Evolutionary conservation across 1,139 yeast genomes (phyloP), one percentile per base, ranked within the genome.

Genomic region (Trichomonascaceae sp.): DNA sequence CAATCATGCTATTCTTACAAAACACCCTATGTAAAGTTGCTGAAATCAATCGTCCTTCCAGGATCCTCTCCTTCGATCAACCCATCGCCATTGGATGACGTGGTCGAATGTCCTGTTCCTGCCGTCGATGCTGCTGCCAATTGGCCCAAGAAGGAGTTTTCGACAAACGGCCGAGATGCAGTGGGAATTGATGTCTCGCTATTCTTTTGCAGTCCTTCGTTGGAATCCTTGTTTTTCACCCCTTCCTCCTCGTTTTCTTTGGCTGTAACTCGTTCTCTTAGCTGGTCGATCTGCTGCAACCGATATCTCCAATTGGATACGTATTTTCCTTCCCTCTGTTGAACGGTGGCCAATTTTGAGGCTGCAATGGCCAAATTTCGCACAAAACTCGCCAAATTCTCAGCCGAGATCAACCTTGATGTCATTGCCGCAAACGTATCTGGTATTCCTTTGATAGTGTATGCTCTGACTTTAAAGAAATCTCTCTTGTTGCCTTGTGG

Each of bases 391-490:
- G 95, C 78, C 50, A 89, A 70, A 45, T 81, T 79, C 46, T 76
- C 78, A 56, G 76, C 82, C 32, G 85, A 78, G 8, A 88, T 74
- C 43, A 88, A 74, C 69, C 87, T 88, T 67, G 84, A 79, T 63
- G 86, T 91, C 55, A 87, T 80, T 0, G 91, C 83, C 0, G 95
- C 84, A 65, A 87, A 83, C 2, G 87, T 77, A 2, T 85, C 88
- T 1, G 95, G 95, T 1, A 87, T 83, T 0, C 89, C 93, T 2
- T 81, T 74, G 53, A 85, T 74, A 58, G 91, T 74, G 65, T 75
- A 82, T 0, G 83, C 77, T 55, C 85, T 81, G 5, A 87, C 89
- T 60, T 78, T 80, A 68, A 74, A 86, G 61, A 74, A 80, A 52
- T 66, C 64, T 36, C 61, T 50, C 24, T 38, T 44, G 17, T 19